Conservation (phyloP, 139 green algal species). For the Tetradesmus obliquus region DNA sequence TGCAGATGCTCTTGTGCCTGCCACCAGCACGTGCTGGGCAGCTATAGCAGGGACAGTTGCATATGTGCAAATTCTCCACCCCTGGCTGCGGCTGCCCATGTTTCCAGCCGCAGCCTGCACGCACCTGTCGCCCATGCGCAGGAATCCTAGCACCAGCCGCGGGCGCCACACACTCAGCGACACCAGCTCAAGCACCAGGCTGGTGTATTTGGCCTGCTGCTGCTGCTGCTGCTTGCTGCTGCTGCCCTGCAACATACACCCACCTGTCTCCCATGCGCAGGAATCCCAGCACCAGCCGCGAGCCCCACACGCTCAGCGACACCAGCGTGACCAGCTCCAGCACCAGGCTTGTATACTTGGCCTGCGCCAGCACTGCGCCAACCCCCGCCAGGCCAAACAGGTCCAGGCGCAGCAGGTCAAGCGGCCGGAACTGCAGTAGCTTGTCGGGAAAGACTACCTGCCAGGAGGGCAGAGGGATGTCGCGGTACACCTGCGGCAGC, state of each 20-base stretch:
- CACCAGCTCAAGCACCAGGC: background rate
- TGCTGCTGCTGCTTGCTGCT: too few species aligned
- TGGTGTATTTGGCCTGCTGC: constrained; percentile 1
- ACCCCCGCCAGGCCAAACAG: constrained; percentile 51
- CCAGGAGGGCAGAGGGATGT: constrained; percentile 55
- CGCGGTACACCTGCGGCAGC: constrained; percentile 34
- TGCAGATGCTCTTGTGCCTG: too few species aligned
- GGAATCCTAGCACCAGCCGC: constrained; percentile 53
- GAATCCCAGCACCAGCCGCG: constrained; percentile 54
- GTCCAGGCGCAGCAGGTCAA: constrained; percentile 58
- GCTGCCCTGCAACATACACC: too few species aligned
- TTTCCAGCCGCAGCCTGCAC: too few species aligned
- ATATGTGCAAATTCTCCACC: too few species aligned
- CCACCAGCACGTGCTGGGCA: too few species aligned
- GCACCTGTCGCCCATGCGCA: constrained; percentile 55
- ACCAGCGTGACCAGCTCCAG: background rate
- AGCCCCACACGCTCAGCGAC: constrained; percentile 1
- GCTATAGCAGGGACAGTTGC: too few species aligned
- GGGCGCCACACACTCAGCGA: constrained; percentile 1
- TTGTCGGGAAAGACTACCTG: constrained; percentile 64
- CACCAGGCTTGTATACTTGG: constrained; percentile 10
- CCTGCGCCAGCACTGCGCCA: constrained; percentile 28
- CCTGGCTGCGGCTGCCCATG: too few species aligned
- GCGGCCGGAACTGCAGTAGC: constrained; percentile 66
- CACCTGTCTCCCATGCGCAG: constrained; percentile 57